phyloP scores from a whole-genome alignment of 177 flowering plant species.

The Viscum album region DNA sequence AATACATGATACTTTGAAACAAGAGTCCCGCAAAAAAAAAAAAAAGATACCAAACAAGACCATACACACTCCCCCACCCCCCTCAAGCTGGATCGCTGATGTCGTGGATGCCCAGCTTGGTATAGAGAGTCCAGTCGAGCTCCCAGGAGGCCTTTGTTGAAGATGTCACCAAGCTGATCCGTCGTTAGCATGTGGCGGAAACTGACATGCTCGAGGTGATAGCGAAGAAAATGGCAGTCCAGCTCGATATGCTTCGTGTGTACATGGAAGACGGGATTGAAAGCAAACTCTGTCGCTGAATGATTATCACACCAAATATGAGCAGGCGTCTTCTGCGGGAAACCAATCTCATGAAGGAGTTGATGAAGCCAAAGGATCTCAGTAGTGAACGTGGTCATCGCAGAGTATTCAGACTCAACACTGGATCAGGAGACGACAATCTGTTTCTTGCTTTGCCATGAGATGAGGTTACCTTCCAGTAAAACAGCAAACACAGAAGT shows the following conservation, averaged over 20 bases:
- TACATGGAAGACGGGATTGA: background rate
- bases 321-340: no score
- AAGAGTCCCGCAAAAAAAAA: no score
- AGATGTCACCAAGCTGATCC: background rate
- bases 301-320: background rate
- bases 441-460: background rate
- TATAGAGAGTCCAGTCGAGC: no score
- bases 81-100: no score
- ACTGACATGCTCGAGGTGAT: background rate
- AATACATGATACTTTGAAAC: no score
- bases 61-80: no score
- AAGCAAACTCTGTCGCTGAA: background rate
- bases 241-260: background rate
- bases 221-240: background rate
- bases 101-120: no score
- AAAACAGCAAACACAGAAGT: background rate
- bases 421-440: background rate
- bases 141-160: no score
- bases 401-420: background rate
- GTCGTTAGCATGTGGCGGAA: background rate
- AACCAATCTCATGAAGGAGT: no score
- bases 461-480: background rate
- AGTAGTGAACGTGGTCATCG: background rate
- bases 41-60: no score
- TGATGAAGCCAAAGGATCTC: background rate